Evolutionary conservation across 768 basidiomycete genomes (phyloP), one percentile per base, ranked within the genome.

Genomic region (Artomyces pyxidatus): DNA sequence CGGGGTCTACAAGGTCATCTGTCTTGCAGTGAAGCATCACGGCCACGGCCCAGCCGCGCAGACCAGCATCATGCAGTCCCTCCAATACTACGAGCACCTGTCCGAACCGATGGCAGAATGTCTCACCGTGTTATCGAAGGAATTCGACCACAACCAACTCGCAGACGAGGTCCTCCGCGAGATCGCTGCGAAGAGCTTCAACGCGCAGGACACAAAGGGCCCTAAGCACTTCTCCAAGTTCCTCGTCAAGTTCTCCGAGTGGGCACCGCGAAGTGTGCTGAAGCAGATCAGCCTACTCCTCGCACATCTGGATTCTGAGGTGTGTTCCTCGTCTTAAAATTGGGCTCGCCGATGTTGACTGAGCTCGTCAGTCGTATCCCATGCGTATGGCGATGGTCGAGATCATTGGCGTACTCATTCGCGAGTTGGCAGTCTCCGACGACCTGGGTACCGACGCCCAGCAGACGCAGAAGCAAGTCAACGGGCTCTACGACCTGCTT

Each of bases 381-480:
- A 93, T 99, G 83, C 90, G 96, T 37, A 86, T 92, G 71, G 90
- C 92, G 1, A 74, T 99, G 48, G 79, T 99, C 44, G 95, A 98
- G 62, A 77, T 94, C 49, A 80, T 98, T 35, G 91, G 90, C 5
- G 71, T 74, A 50, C 78, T 98, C 52, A 91, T 98, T 61, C 72
- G 75, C 38, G 89, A 97, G 55, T 77, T 97, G 11, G 80, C 86
- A 0, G 61, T 66, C 17, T 74, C 79, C 3, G 64, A 68, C 17
- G 75, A 76, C 37, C 69, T 69, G 19, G 61, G 77, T 59, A 68
- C 72, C 45, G 71, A 73, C 42, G 72, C 60, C 47, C 59, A 65
- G 41, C 74, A 78, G 58, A 68, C 64, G 0, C 71, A 83, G 63
- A 88, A 88, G 58, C 84, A 93, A 60, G 79, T 96, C 61, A 79